Evolutionary conservation across 192 early-diverging fungal genomes (phyloP).

Genomic region (Umbelopsis vinacea): DNA sequence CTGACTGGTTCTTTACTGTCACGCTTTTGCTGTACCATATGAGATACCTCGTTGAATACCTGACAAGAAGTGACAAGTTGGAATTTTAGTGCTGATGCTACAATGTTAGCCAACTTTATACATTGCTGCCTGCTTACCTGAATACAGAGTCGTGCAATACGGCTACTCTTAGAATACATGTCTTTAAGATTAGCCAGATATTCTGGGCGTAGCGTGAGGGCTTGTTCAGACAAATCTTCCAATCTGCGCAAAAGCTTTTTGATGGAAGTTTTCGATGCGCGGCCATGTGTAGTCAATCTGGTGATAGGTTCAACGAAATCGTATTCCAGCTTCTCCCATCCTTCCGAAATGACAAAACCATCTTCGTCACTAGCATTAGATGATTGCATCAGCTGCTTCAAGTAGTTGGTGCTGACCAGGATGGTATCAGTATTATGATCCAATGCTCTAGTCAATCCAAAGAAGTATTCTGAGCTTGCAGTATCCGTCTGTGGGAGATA

Average conservation of each 20-base stretch:
- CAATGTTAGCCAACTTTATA: background rate
- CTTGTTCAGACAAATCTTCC: slow-evolving; percentile 59
- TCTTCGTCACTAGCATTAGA: slow-evolving; percentile 49
- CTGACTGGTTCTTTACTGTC: slow-evolving; percentile 47
- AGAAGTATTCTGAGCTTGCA: slow-evolving; percentile 57
- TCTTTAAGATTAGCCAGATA: slow-evolving; percentile 50
- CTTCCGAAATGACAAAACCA: slow-evolving; percentile 32
- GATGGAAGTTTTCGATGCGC: slow-evolving; percentile 17
- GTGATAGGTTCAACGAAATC: slow-evolving; percentile 53
- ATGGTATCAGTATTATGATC: slow-evolving; percentile 73
- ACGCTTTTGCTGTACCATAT: slow-evolving; percentile 32
- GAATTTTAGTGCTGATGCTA: no score
- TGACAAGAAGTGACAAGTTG: background rate
- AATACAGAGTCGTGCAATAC: slow-evolving; percentile 49
- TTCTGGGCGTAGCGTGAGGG: slow-evolving; percentile 50
- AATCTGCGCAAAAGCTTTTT: slow-evolving; percentile 66
- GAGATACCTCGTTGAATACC: slow-evolving; percentile 40
- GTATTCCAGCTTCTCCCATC: slow-evolving; percentile 46
- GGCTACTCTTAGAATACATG: slow-evolving; percentile 51
- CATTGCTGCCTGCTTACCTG: slow-evolving; percentile 37
- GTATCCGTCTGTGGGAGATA: slow-evolving; percentile 56
- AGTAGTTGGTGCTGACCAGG: slow-evolving; percentile 58
- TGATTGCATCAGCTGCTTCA: slow-evolving; percentile 40
- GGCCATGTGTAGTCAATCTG: slow-evolving; percentile 8
- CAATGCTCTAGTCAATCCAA: slow-evolving; percentile 51